Conservation (phyloP, 257 asterid species). For the Salvia rosmarinus region DNA sequence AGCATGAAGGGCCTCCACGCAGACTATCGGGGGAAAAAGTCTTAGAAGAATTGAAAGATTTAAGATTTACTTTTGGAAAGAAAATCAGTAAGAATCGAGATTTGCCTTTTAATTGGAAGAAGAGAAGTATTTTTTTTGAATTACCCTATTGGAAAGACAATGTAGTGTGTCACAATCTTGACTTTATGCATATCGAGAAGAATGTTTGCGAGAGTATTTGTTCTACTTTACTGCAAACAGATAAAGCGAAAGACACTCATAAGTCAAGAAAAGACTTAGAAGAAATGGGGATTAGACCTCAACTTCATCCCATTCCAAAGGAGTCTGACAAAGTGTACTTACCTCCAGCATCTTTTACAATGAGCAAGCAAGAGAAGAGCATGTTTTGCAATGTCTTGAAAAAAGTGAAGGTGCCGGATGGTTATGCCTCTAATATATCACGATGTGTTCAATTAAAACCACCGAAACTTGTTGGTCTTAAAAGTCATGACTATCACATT, state of each 20-base stretch:
- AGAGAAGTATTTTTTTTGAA: not conserved
- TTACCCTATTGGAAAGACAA: constrained; percentile 17
- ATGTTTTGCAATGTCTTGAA: constrained; percentile 15
- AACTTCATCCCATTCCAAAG: constrained; percentile 9
- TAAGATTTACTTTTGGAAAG: constrained; percentile 3
- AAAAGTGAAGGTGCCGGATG: no score
- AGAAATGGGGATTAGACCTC: not conserved
- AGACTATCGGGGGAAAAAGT: not conserved
- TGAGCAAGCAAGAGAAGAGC: constrained; percentile 13
- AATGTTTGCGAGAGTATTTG: constrained; percentile 19
- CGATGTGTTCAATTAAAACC: no score
- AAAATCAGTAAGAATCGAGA: not conserved
- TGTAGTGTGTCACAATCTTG: not conserved
- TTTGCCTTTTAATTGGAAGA: constrained; percentile 9
- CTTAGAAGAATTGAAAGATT: not conserved
- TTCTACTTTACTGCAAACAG: not conserved
- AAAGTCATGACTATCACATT: no score
- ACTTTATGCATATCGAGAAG: constrained; percentile 19
- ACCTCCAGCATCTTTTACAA: constrained; percentile 4
- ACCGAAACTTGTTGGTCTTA: no score
- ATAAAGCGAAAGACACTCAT: constrained; percentile 7
- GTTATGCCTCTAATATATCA: no score
- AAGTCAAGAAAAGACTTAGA: not conserved
- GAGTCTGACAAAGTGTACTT: not conserved
- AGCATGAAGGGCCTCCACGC: not conserved